phyloP scores from a whole-genome alignment of 371 early-diverging fungal genomes.

The Batrachochytrium dendrobatidis region DNA sequence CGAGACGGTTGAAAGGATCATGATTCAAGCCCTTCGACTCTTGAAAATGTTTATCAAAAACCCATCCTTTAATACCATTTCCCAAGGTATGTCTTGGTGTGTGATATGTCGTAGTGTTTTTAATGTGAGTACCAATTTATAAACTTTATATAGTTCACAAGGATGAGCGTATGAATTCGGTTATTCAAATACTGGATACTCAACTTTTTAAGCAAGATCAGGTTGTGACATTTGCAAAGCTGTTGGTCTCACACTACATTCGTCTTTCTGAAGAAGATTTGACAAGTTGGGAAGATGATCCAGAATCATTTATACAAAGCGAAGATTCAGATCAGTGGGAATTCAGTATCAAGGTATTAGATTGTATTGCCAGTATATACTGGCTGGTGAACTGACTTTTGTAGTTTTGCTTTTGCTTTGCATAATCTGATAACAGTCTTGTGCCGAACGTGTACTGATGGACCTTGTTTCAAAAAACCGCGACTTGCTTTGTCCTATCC shows the following conservation, averaged over 20 bases:
- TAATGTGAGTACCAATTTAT: too few species aligned
- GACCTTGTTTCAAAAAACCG: constrained; percentile 62
- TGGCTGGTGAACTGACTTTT: background rate
- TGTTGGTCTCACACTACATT: constrained; percentile 69
- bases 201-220: constrained; percentile 66
- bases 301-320: constrained; percentile 75
- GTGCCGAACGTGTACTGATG: constrained; percentile 78
- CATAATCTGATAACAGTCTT: constrained; percentile 46
- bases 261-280: constrained; percentile 61
- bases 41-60: constrained; percentile 64
- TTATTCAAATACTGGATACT: constrained; percentile 43
- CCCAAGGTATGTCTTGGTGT: constrained; percentile 20
- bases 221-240: constrained; percentile 54
- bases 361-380: background rate
- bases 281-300: constrained; percentile 74
- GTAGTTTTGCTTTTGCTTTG: constrained; percentile 1
- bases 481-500: constrained; percentile 54
- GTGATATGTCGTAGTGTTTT: too few species aligned
- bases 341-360: constrained; percentile 63
- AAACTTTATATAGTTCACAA: background rate
- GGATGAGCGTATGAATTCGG: constrained; percentile 32
- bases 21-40: constrained; percentile 64
- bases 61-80: constrained; percentile 36
- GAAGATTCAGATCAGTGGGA: constrained; percentile 84
- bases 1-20: constrained; percentile 36